These are phyloP conservation scores for Pestalotiopsis sp. DNA, from an alignment of 2,329 filamentous ascomycete species.

Conservation along the genomic window DNA sequence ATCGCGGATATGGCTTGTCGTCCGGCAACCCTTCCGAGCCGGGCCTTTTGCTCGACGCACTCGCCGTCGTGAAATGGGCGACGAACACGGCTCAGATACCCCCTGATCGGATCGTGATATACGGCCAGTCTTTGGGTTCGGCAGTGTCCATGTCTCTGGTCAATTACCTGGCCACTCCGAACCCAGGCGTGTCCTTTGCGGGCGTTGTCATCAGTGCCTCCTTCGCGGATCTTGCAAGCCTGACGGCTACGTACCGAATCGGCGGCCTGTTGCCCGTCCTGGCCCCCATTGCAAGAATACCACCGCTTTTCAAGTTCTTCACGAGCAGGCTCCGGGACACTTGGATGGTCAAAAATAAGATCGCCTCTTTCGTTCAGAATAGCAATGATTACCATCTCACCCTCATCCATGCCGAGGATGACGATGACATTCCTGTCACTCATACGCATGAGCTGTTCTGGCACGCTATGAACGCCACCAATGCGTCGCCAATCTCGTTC, in stretches of 20 bases:
- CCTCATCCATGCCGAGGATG: constrained; percentile 52
- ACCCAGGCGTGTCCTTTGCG: constrained; percentile 45
- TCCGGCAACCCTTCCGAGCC: constrained; percentile 54
- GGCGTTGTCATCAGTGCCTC: constrained; percentile 57
- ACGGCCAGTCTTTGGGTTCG: constrained; percentile 60
- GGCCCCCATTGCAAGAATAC: constrained; percentile 48
- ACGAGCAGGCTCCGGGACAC: constrained; percentile 47
- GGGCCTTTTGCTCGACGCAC: constrained; percentile 54
- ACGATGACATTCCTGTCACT: constrained; percentile 49
- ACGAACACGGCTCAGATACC: constrained; percentile 51
- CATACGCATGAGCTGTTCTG: constrained; percentile 53
- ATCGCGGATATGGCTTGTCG: constrained; percentile 58
- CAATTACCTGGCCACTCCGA: constrained; percentile 27
- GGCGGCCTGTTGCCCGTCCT: constrained; percentile 56
- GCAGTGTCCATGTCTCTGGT: constrained; percentile 35
- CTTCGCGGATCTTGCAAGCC: constrained; percentile 52
- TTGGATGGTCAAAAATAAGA: constrained; percentile 50
- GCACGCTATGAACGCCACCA: constrained; percentile 53
- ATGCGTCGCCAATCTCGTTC: constrained; percentile 33
- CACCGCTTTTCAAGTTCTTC: constrained; percentile 44
- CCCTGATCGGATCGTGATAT: constrained; percentile 56
- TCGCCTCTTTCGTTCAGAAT: constrained; percentile 43
- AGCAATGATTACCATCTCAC: constrained; percentile 40
- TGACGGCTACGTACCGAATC: constrained; percentile 58
- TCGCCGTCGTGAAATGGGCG: constrained; percentile 54